Base-by-base conservation (phyloP, 352 stramenopile genomes). In the Phytophthora sp. region DNA sequence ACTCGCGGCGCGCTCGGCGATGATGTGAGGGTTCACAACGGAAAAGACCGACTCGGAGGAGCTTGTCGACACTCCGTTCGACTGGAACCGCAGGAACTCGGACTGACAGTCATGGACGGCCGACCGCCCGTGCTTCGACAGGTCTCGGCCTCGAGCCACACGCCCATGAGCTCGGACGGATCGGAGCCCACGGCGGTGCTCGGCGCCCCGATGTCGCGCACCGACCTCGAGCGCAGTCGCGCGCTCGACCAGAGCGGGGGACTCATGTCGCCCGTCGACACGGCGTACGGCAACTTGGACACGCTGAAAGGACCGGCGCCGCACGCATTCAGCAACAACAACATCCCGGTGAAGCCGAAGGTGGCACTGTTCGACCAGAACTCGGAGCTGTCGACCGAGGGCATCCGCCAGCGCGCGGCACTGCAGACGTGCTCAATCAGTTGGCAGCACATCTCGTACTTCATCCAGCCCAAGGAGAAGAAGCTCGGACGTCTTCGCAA, bases 401-500 rank as follows among this genome's bases (percentile, higher is more conserved):
- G 68, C 1, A 66, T 70, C 43, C 63, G 53, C 6, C 62, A 72
- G 32, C 62, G 68, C 4, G 63, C 68, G n/a, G 68, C 62, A 5
- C 21, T 70, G 10, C 72, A 81, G 26, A 72, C 71, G 44, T 91
- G 82, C 46, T 75, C 67, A 15, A 75, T 91, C 46, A 89, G 79
- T 71, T 91, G 82, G 82, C 67, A 80, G 63, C 84, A 88, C 66
- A 68, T 91, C 45, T 79, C 75, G 43, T 89, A 78, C 62, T 76
- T 74, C 12, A 76, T 89, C 12, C 59, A 79, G n/a, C 63, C 68
- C 9, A 69, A 69, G 44, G 57, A 71, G 39, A 70, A 55, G 23
- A 39, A 37, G 12, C 24, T 56, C 8, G 31, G 28, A 27, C 56
- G 60, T 32, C 45, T 70, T 9, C 57, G 66, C 5, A 62, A 49